Evolutionary conservation across 345 rosid species (phyloP), one percentile per base, ranked within the genome.

Genomic region (Eucalyptus tenuipes): DNA sequence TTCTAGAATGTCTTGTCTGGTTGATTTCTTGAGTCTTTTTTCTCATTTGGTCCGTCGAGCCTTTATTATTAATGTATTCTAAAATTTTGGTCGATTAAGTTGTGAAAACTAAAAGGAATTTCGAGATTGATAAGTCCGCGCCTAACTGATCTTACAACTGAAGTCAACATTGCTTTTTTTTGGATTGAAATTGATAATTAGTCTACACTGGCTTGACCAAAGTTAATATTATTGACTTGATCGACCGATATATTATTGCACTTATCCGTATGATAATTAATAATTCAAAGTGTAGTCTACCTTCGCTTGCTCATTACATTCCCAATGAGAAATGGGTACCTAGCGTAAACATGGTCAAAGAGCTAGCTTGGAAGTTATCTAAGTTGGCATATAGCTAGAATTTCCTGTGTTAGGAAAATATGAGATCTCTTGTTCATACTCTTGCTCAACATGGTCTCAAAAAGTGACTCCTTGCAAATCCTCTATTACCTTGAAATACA

Each of bases 141-240:
- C 44, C 44, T 1, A 68, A 33, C 25, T 18, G 80, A 33, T 68
- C 80, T 33, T 10, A 5, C 25, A 33, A 71, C 24, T 37, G 0
- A 33, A 75, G 47, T 75, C 82, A 75, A 75, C 45, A 75, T 75
- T 18, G 13, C 3, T 3, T 10, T 37, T 10, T 37, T 71, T 37
- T 20, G 27, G 45, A 37, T 7, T 75, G 47, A 1, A 37, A 18
- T 75, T 37, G 47, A 20, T 75, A 75, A 10, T 40, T 20, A 40
- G 84, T 75, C 24, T 5, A 40, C 5, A 20, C 16, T 22, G 2
- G 0, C 15, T 6, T 20, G 15, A 75, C 5, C 2, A 37, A 4
- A 75, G 24, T 75, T 11, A 22, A 75, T 75, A 40, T 40, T 37
- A 20, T 20, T 20, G 47, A 20, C 15, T 37, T 1, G 1, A 75